Conservation (phyloP, 106 monocot species). For the Gastrodia elata region DNA sequence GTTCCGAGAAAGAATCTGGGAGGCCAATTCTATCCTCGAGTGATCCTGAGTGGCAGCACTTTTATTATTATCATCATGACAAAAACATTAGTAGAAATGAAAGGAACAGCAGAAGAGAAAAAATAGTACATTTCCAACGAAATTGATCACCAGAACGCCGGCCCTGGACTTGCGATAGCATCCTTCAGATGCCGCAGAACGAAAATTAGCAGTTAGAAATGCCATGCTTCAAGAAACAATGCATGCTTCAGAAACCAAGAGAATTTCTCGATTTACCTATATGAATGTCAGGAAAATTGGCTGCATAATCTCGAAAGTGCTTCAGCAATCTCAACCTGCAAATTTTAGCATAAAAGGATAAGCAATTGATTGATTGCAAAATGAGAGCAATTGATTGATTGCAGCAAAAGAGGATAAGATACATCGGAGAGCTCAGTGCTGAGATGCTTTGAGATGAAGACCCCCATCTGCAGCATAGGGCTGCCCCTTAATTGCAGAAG, state of each 20-base stretch:
- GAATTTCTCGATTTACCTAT: constrained; percentile 36
- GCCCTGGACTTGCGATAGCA: constrained; percentile 62
- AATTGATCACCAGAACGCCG: constrained; percentile 61
- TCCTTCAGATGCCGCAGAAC: constrained; percentile 26
- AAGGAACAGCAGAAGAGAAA: not conserved
- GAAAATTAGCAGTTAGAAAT: not conserved
- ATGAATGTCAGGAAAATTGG: constrained; percentile 64
- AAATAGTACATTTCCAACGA: constrained; percentile 63
- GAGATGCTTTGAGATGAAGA: constrained; percentile 47
- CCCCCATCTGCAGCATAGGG: constrained; percentile 22
- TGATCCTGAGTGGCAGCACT: constrained; percentile 57
- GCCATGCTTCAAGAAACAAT: not conserved
- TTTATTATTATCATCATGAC: no score
- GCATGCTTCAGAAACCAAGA: not conserved
- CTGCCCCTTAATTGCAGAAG: constrained; percentile 33
- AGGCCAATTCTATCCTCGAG: constrained; percentile 40
- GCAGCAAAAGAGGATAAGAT: not conserved
- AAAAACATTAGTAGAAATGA: not conserved
- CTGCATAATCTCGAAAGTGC: constrained; percentile 44
- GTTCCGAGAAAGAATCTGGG: constrained; percentile 17
- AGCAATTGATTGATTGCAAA: not conserved
- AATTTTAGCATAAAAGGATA: not conserved
- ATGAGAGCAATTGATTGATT: not conserved
- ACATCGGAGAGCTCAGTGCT: constrained; percentile 50
- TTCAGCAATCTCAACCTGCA: constrained; percentile 59